Base-by-base conservation (phyloP, 2,329 filamentous ascomycete species). In the Hypoxylon sp. region DNA sequence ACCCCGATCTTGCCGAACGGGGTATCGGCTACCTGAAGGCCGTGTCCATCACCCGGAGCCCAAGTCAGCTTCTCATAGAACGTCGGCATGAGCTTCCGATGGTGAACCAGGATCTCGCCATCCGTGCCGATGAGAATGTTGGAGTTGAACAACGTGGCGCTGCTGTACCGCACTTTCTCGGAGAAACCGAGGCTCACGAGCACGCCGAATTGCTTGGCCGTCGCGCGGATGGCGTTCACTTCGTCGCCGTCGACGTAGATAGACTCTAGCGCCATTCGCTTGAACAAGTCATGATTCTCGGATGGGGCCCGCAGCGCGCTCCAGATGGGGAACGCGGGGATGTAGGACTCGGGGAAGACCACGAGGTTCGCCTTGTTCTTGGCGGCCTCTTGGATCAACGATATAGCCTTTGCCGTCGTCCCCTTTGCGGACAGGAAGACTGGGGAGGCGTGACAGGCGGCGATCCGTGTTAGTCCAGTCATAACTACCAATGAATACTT, bases 41-140 rank as follows among this genome's bases (percentile, higher is more conserved):
- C 86, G 29, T 82, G 62, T 0, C 86, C 86, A 70, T 88, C 86
- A 0, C 86, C 86, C 1, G 81, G 81, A 0, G 79, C 78, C 86
- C 86, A 88, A 0, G 82, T 85, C 22, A 88, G 70, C 68, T 87
- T 88, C 75, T 88, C 87, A 65, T 83, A 88, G 72, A 87, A 88
- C 0, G 86, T 88, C 0, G 86, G 84, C 73, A 86, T 80, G 0
- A 88, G 73, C 61, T 88, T 88, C 1, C 86, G 79, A 63, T 88
- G 85, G 61, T 87, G 85, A 0, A 84, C 80, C 1, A 85, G 63
- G 1, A 87, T 77, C 2, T 83, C 72, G 0, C 86, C 86, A 3
- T 80, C 65, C 1, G 72, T 66, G 0, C 77, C 78, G 47, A 88
- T 84, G 19, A 87, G 75, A 0, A 88, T 13, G 26, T 86, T 86